These are phyloP conservation scores for Fraxinus dipetala DNA, from an alignment of 305 asterid species.

Conservation along the genomic window DNA sequence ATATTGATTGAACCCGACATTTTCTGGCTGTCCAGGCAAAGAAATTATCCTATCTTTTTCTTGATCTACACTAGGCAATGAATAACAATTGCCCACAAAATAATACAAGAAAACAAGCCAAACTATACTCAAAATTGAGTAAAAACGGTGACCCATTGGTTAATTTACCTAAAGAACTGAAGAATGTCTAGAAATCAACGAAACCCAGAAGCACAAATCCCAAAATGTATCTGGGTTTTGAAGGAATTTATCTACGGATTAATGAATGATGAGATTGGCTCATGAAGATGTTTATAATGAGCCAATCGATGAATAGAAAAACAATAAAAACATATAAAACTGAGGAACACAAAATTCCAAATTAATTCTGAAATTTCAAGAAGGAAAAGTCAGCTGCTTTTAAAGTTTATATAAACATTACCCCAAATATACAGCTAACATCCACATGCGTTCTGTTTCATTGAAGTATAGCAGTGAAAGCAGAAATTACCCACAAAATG, in stretches of 20 bases:
- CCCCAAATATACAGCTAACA: conserved; percentile 25
- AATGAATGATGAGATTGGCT: conserved; percentile 16
- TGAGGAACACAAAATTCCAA: conserved; percentile 42
- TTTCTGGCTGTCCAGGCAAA: conserved; percentile 84
- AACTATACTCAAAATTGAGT: conserved; percentile 24
- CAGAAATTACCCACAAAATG: conserved; percentile 23
- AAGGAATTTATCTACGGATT: conserved; percentile 22
- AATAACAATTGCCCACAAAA: conserved; percentile 45
- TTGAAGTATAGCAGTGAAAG: not conserved
- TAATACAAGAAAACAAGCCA: conserved; percentile 37
- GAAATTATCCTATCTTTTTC: conserved; percentile 60
- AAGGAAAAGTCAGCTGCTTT: conserved; percentile 35
- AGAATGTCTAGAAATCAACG: not conserved
- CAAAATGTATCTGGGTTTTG: conserved; percentile 25
- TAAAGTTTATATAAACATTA: conserved; percentile 10
- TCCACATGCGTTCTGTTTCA: conserved; percentile 36
- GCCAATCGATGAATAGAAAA: conserved; percentile 20
- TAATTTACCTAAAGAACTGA: not conserved
- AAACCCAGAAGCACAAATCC: conserved; percentile 32
- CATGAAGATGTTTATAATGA: conserved; percentile 21
- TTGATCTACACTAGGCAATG: conserved; percentile 50
- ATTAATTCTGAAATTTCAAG: conserved; percentile 29
- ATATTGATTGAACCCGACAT: conserved; percentile 63
- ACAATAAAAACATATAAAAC: conserved; percentile 20
- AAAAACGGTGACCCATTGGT: conserved; percentile 40